Conservation (phyloP, 805 yeast species). For the Ogataea kodamae region DNA sequence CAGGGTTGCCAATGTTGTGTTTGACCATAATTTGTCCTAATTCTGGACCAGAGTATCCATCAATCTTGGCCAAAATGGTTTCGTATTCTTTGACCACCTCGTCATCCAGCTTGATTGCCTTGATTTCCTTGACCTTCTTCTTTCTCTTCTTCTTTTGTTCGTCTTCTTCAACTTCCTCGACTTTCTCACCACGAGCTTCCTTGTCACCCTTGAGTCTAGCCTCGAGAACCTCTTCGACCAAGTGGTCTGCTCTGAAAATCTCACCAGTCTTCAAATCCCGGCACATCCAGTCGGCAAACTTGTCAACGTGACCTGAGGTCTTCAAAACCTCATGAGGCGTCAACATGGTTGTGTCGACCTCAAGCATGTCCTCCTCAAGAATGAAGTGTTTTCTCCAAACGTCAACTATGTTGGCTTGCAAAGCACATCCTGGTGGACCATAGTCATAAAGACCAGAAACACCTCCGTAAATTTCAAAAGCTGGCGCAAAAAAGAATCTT, state of each 20-base stretch:
- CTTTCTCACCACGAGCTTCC: slow-evolving; percentile 86
- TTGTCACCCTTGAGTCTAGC: slow-evolving; percentile 94
- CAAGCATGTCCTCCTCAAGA: slow-evolving; percentile 97
- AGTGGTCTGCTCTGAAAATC: slow-evolving; percentile 97
- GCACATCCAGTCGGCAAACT: slow-evolving; percentile 99
- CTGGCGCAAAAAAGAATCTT: slow-evolving; percentile 96
- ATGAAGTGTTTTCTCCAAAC: slow-evolving; percentile 97
- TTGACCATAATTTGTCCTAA: slow-evolving; percentile 84
- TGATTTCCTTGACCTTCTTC: slow-evolving; percentile 94
- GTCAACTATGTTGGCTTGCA: slow-evolving; percentile 93
- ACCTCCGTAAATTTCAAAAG: slow-evolving; percentile 97
- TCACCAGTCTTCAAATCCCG: slow-evolving; percentile 94
- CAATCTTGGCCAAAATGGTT: slow-evolving; percentile 84
- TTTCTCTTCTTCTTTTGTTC: slow-evolving; percentile 84
- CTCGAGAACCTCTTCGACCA: slow-evolving; percentile 96
- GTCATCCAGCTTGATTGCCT: slow-evolving; percentile 83
- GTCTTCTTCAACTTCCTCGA: slow-evolving; percentile 64
- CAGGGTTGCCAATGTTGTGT: slow-evolving; percentile 87
- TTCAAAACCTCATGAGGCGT: slow-evolving; percentile 97
- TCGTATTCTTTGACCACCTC: slow-evolving; percentile 77
- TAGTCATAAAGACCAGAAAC: slow-evolving; percentile 97
- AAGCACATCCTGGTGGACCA: slow-evolving; percentile 99
- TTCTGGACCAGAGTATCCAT: slow-evolving; percentile 90
- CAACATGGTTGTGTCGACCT: slow-evolving; percentile 96
- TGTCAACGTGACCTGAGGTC: slow-evolving; percentile 99